Percentiles rank a stretch among this genome's conserved stretches.
These are phyloP conservation scores for Alternaria conjuncta DNA, from an alignment of 2,329 filamentous ascomycete genomes.

Conservation along the genomic window DNA sequence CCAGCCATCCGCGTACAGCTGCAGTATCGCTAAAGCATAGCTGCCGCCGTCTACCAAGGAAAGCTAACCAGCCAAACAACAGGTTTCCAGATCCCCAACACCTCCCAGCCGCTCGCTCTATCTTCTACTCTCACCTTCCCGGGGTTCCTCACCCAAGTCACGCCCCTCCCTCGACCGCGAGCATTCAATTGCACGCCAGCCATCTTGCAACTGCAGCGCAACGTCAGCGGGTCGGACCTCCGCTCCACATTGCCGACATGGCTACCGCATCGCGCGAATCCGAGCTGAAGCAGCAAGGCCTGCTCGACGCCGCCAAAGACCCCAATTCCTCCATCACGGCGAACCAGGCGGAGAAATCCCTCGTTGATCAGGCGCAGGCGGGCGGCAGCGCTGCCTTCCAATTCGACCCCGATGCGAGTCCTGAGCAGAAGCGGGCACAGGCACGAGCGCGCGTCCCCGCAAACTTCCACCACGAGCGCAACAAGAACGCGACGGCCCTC, in stretches of 20 bases:
- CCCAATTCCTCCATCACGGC: slow-evolving; percentile 71
- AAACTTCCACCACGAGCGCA: slow-evolving; percentile 67
- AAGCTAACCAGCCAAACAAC: slow-evolving; percentile 13
- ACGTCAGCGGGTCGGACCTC: slow-evolving; percentile 9
- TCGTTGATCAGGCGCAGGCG: slow-evolving; percentile 78
- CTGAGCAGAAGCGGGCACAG: slow-evolving; percentile 84
- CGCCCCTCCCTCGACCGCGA: background rate
- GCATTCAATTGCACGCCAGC: slow-evolving; percentile 15
- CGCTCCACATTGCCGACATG: slow-evolving; percentile 30
- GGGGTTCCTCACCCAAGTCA: background rate
- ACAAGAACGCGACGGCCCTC: slow-evolving; percentile 71
- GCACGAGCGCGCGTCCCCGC: slow-evolving; percentile 70
- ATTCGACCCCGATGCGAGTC: slow-evolving; percentile 84
- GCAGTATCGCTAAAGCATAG: slow-evolving; percentile 15
- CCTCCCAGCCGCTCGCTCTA: slow-evolving; percentile 2
- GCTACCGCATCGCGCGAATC: slow-evolving; percentile 44
- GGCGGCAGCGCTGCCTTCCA: slow-evolving; percentile 81
- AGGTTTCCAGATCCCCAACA: slow-evolving; percentile 10
- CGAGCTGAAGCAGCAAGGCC: slow-evolving; percentile 83
- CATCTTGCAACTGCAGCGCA: slow-evolving; percentile 1
- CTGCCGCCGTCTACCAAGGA: slow-evolving; percentile 9
- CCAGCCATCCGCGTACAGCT: slow-evolving; percentile 4
- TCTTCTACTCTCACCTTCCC: background rate
- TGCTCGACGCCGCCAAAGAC: slow-evolving; percentile 76
- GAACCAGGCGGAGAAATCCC: slow-evolving; percentile 72